These are phyloP conservation scores for Vaccinium vitisidaea DNA, from an alignment of 148 eudicot species.

Conservation along the genomic window DNA sequence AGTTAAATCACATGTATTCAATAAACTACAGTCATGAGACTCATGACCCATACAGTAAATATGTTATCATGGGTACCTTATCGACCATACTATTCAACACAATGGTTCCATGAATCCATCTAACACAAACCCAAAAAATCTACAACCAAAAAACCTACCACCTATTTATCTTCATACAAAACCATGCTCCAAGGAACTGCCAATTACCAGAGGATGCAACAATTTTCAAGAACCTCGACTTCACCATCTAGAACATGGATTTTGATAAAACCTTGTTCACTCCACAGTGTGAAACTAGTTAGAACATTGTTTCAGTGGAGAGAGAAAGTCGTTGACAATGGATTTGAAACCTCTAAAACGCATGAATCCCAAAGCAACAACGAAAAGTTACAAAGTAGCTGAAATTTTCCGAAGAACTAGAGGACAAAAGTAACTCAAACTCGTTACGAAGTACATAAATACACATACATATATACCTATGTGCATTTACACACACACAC, in stretches of 20 bases:
- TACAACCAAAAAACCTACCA: background rate
- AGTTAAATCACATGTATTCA: background rate
- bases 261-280: background rate
- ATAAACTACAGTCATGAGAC: background rate
- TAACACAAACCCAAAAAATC: background rate
- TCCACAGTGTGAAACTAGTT: background rate
- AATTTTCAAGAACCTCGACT: background rate
- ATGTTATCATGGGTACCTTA: background rate
- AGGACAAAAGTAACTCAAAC: background rate
- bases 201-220: background rate
- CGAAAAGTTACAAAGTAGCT: background rate
- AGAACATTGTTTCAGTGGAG: background rate
- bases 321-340: background rate
- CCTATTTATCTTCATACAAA: background rate
- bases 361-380: background rate
- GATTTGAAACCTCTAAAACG: background rate
- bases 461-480: background rate
- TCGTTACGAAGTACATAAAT: background rate
- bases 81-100: background rate
- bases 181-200: background rate
- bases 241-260: background rate
- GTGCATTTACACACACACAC: background rate
- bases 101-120: constrained; percentile 8
- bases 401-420: background rate
- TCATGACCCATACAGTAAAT: background rate